These are phyloP conservation scores for Linum tenue DNA, from an alignment of 345 rosid species.

Conservation along the genomic window DNA sequence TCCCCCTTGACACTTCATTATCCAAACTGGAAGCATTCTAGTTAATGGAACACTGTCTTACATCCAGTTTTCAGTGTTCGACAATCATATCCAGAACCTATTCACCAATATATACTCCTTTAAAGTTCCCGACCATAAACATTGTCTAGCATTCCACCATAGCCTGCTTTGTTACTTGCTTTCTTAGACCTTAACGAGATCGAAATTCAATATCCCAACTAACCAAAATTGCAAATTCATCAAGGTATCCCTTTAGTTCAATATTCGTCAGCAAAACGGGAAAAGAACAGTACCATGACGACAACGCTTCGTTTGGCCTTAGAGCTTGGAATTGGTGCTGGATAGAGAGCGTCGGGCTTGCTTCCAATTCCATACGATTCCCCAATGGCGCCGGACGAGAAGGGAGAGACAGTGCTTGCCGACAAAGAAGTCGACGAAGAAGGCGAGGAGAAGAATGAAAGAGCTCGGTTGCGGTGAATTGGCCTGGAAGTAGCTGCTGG, in stretches of 20 bases:
- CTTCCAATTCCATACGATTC: constrained; percentile 46
- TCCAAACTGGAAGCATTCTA: too few relatives aligned
- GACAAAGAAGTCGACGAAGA: constrained; percentile 40
- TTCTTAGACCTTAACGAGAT: background rate
- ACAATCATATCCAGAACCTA: too few relatives aligned
- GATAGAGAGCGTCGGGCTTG: constrained; percentile 39
- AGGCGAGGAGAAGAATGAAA: constrained; percentile 15
- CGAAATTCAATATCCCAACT: background rate
- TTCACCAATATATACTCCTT: too few relatives aligned
- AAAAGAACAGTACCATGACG: constrained; percentile 44
- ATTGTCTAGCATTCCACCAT: too few relatives aligned
- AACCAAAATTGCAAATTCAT: background rate
- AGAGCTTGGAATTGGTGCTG: constrained; percentile 36
- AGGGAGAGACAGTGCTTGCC: constrained; percentile 36
- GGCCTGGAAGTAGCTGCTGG: constrained; percentile 21
- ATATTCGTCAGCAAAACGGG: background rate
- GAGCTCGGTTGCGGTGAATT: constrained; percentile 19
- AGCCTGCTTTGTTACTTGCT: too few relatives aligned
- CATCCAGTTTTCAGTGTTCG: too few relatives aligned
- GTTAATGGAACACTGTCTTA: too few relatives aligned
- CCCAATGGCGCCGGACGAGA: constrained; percentile 24
- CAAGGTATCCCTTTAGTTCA: background rate
- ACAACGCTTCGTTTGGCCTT: constrained; percentile 60
- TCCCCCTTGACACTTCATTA: too few relatives aligned
- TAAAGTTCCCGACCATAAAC: too few relatives aligned